Percentiles rank a stretch among this genome's conserved stretches.
These are phyloP conservation scores for Ophiostoma angusticollis DNA, from an alignment of 2,329 filamentous ascomycete genomes.

Conservation along the genomic window DNA sequence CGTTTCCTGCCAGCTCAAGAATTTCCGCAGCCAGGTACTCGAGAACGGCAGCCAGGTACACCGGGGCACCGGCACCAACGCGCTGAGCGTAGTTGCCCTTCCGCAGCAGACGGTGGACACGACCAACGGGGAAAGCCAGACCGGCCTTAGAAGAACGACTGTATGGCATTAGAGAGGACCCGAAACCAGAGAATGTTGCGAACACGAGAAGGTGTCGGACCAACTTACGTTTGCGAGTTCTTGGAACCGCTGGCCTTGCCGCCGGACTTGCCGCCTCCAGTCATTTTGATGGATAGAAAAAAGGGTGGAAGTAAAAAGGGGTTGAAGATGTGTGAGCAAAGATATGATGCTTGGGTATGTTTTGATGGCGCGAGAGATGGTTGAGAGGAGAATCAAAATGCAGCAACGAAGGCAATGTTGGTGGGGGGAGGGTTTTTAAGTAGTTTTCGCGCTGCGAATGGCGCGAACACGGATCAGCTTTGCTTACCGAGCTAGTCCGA, in stretches of 20 bases:
- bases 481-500: constrained; percentile 19
- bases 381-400: constrained; percentile 27
- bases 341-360: constrained; percentile 18
- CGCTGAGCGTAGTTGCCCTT: constrained; percentile 99
- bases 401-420: constrained; percentile 21
- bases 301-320: constrained; percentile 19
- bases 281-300: constrained; percentile 66
- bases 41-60: constrained; percentile 93
- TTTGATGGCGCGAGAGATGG: constrained; percentile 18
- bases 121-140: constrained; percentile 96
- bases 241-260: constrained; percentile 99
- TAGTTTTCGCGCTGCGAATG: constrained; percentile 37
- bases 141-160: constrained; percentile 99
- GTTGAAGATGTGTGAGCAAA: constrained; percentile 13
- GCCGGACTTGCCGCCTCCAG: constrained; percentile 99
- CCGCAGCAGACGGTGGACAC: constrained; percentile 98
- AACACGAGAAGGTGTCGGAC: constrained; percentile 6
- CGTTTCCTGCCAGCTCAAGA: constrained; percentile 96
- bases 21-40: constrained; percentile 99
- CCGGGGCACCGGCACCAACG: constrained; percentile 94
- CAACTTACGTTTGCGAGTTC: constrained; percentile 97
- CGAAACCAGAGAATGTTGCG: constrained; percentile 10
- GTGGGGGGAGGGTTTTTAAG: constrained; percentile 40
- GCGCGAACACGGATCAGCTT: constrained; percentile 39
- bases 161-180: constrained; percentile 24